A percentile compares a stretch with the other conserved stretches of the same genome.
Conservation (phyloP, 2,329 filamentous ascomycete genomes). For the Truncatella angustata region DNA sequence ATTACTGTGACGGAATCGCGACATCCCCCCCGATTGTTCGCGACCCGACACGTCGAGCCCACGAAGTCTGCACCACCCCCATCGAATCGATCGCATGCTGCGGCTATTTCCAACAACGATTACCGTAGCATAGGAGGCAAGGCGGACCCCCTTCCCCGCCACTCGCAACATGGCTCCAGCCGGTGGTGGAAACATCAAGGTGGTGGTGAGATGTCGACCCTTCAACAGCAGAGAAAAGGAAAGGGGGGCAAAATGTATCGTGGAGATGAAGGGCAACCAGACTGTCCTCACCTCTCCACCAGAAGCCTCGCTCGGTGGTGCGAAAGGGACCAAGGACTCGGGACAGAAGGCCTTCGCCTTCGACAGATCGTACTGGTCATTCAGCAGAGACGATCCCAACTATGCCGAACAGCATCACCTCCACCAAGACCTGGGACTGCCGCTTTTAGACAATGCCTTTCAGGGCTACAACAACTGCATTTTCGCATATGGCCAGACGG, state of each 20-base stretch:
- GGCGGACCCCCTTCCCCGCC: constrained; percentile 18
- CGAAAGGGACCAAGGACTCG: constrained; percentile 68
- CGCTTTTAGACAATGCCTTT: constrained; percentile 95
- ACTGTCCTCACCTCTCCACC: constrained; percentile 78
- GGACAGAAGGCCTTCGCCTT: constrained; percentile 88
- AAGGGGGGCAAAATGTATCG: constrained; percentile 90
- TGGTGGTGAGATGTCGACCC: constrained; percentile 93
- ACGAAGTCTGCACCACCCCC: background rate
- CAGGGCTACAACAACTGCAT: constrained; percentile 99
- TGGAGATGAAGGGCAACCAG: constrained; percentile 93
- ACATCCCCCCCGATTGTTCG: background rate
- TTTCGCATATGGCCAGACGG: constrained; percentile 97
- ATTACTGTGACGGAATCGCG: background rate
- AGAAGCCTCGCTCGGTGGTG: constrained; percentile 50
- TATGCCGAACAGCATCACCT: constrained; percentile 90
- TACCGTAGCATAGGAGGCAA: constrained; percentile 20
- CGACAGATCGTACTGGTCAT: constrained; percentile 98
- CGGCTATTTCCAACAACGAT: constrained; percentile 13
- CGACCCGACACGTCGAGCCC: background rate
- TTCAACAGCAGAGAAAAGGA: constrained; percentile 97
- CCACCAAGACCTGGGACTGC: constrained; percentile 83
- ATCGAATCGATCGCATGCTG: constrained; percentile 20
- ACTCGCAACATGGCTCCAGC: constrained; percentile 55
- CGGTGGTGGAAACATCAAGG: constrained; percentile 97
- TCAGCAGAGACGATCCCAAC: constrained; percentile 74